phyloP scores from a whole-genome alignment of 345 rosid species.

The Firmiana major region DNA sequence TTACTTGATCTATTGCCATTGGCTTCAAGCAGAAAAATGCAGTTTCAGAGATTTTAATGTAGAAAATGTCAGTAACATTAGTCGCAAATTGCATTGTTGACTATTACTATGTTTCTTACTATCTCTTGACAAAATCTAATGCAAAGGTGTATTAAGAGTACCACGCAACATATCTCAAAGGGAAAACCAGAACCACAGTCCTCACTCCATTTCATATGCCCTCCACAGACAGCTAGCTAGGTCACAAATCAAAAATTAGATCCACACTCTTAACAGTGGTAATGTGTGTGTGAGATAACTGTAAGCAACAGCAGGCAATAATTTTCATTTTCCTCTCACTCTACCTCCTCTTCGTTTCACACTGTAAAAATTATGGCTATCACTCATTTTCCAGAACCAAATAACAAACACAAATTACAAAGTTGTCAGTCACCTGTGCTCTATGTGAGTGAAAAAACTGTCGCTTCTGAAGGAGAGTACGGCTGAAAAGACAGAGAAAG shows the following conservation, averaged over 20 bases:
- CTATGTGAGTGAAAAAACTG: slow-evolving; percentile 98
- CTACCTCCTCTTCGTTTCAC: neutral
- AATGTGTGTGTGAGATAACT: neutral
- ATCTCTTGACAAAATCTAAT: slow-evolving; percentile 8
- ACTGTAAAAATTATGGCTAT: neutral
- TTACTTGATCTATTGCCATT: slow-evolving; percentile 91
- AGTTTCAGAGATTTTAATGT: slow-evolving; percentile 10
- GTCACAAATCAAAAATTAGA: neutral
- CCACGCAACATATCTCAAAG: neutral
- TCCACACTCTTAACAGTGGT: neutral
- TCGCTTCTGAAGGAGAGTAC: slow-evolving; percentile 78
- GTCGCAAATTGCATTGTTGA: neutral
- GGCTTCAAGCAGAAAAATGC: slow-evolving; percentile 41
- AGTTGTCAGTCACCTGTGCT: slow-evolving; percentile 69
- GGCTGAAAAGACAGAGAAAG: slow-evolving; percentile 42
- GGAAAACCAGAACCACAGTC: neutral
- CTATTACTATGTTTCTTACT: neutral
- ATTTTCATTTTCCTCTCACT: neutral
- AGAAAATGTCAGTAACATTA: neutral
- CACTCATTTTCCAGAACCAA: neutral
- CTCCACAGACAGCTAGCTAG: neutral
- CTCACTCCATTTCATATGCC: neutral
- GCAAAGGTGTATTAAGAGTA: slow-evolving; percentile 4
- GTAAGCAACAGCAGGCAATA: neutral
- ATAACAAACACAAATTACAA: neutral